phyloP scores from a whole-genome alignment of 169 alveolate species.

The Plasmodium sp. region DNA sequence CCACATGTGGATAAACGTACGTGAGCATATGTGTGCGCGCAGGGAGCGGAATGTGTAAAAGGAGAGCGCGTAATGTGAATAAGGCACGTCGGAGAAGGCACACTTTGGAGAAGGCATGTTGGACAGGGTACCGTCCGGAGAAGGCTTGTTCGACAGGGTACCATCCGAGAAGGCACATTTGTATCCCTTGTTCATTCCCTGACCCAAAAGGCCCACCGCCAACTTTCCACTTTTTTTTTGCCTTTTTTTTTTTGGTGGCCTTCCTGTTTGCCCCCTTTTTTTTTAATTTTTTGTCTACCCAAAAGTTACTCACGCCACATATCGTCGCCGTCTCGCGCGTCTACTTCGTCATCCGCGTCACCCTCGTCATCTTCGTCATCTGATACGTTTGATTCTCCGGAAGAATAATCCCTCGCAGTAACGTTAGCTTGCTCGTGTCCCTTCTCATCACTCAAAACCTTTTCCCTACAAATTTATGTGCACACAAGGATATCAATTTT shows the following conservation, averaged over 20 bases:
- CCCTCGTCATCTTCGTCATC: neutral
- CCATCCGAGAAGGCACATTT: neutral
- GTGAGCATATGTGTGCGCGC: neutral
- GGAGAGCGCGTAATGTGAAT: neutral
- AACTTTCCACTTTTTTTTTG: neutral
- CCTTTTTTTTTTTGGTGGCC: neutral
- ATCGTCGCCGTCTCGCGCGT: constrained; percentile 3
- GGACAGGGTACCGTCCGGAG: neutral
- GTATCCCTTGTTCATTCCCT: neutral
- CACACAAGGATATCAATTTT: neutral
- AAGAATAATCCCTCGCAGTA: neutral
- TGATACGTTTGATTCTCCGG: constrained; percentile 31
- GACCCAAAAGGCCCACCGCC: neutral
- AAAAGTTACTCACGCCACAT: neutral
- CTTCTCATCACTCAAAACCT: constrained; percentile 29
- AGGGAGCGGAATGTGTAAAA: neutral
- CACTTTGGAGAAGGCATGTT: neutral
- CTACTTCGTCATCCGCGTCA: neutral
- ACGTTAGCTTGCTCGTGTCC: neutral
- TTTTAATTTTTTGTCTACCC: neutral
- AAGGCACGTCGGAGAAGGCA: neutral
- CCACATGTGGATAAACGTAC: neutral
- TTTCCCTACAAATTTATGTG: constrained; percentile 50
- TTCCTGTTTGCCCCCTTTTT: neutral
- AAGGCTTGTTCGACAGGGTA: neutral